Evolutionary conservation across 2,329 filamentous ascomycete species (phyloP), one percentile per base, ranked within the genome.

Genomic region (Phyllosticta ampelicida): DNA sequence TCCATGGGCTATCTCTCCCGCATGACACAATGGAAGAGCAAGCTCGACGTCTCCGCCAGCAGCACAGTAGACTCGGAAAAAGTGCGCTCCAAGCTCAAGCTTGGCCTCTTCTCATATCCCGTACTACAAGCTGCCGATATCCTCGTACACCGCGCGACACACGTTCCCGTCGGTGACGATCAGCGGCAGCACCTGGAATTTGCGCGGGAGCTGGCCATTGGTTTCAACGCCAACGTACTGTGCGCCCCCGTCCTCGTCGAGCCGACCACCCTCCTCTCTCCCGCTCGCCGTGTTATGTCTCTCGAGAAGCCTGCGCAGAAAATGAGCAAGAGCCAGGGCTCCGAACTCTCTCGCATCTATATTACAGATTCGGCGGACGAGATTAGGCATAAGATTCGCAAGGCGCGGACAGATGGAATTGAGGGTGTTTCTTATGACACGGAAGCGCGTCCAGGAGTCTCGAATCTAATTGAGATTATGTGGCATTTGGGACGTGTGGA

Each of bases 21-120:
- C n/a, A 99, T 99, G 94, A 97, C 94, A 26, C 94, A 97, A 73
- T 99, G 94, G 91, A 99, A 99, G 84, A 90, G 89, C 68, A 63
- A 68, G 48, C n/a, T 54, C 28, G 28, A 4, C 13, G n/a, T 80
- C 9, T 77, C 85, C 19, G 76, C 83, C 59, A 77, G 80, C 2
- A 79, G 77, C 8, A 72, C 82, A 1, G 71, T 87, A 5, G 82
- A 87, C 55, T 9, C 67, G 3, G 74, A 80, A 48, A 75, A 78
- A 13, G 80, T 79, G 6, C 84, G 82, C 63, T 77, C 81, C 49
- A 78, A 80, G 54, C 79, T 95, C 61, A 95, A 94, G 71, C 82
- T 96, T 4, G 92, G 94, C 16, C 79, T 99, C 3, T 96, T 97
- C 70, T 95, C 91, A 8, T 99, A 99, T 69, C 94, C 94, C 1